Conservation (phyloP, 768 basidiomycete genomes). For the Boletus subcaerulescens region DNA sequence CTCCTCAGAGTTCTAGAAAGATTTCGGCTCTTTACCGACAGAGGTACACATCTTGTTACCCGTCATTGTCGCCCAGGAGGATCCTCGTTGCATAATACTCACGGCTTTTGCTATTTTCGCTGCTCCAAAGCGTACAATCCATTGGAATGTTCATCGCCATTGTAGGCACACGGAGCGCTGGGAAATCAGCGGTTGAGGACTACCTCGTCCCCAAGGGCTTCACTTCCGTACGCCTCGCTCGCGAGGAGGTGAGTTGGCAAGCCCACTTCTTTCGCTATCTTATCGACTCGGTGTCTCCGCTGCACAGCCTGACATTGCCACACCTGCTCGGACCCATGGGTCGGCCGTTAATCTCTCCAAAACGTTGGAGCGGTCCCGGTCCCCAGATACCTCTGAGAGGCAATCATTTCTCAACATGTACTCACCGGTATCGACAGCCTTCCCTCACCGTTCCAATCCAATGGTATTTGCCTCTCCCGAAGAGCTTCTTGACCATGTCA, state of each 20-base stretch:
- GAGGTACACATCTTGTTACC: too few species aligned
- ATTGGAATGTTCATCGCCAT: slow-evolving; percentile 63
- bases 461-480: slow-evolving; percentile 42
- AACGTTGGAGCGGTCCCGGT: neutral
- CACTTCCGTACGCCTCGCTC: slow-evolving; percentile 41
- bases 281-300: neutral
- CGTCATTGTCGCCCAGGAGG: too few species aligned
- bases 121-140: neutral
- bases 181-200: slow-evolving; percentile 56
- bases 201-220: slow-evolving; percentile 64
- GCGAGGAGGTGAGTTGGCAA: slow-evolving; percentile 19
- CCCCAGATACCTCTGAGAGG: slow-evolving; percentile 3
- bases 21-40: too few species aligned
- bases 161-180: slow-evolving; percentile 59
- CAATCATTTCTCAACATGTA: slow-evolving; percentile 21
- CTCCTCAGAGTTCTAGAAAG: too few species aligned
- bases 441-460: slow-evolving; percentile 22
- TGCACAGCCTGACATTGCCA: slow-evolving; percentile 7
- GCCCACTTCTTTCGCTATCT: neutral
- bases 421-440: slow-evolving; percentile 14
- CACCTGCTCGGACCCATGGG: neutral
- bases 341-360: neutral
- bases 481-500: slow-evolving; percentile 69
- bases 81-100: too few species aligned
- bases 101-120: neutral